phyloP scores from a whole-genome alignment of 495 filamentous ascomycete genomes.

The Neurospora sp. region DNA sequence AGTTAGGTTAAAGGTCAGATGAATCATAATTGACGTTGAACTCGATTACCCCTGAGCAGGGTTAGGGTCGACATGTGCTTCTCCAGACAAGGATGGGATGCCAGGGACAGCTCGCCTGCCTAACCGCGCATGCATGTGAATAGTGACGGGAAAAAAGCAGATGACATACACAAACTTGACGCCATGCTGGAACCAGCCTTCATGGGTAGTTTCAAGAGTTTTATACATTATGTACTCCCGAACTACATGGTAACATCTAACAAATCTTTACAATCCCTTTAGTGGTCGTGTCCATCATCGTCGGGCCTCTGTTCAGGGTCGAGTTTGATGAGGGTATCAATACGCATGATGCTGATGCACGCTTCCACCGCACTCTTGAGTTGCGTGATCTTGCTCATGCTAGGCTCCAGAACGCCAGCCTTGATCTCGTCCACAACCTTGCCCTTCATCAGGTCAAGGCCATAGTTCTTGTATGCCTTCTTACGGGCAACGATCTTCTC shows the following conservation, averaged over 20 bases:
- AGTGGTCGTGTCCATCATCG: conserved; percentile 71
- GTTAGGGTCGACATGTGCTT: neutral
- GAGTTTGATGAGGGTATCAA: conserved; percentile 97
- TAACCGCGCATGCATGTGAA: neutral
- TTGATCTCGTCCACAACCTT: conserved; percentile 90
- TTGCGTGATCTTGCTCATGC: conserved; percentile 97
- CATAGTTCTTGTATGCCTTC: conserved; percentile 98
- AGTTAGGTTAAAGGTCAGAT: neutral
- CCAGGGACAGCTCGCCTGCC: neutral
- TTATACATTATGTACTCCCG: neutral
- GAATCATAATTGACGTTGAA: neutral
- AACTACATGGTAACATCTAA: neutral
- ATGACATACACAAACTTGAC: neutral
- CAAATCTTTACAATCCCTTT: conserved; percentile 9
- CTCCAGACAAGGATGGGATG: neutral
- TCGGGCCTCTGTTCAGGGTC: conserved; percentile 77
- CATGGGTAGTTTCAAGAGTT: neutral
- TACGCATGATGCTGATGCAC: conserved; percentile 98
- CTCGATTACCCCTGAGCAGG: neutral
- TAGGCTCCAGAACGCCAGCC: conserved; percentile 90
- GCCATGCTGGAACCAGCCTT: neutral
- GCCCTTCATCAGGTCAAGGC: conserved; percentile 80
- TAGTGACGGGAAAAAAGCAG: neutral
- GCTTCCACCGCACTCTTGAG: conserved; percentile 98
- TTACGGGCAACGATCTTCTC: conserved; percentile 81